Evolutionary conservation across 2,329 filamentous ascomycete species (phyloP).

Genomic region (Pyrenophora teres): DNA sequence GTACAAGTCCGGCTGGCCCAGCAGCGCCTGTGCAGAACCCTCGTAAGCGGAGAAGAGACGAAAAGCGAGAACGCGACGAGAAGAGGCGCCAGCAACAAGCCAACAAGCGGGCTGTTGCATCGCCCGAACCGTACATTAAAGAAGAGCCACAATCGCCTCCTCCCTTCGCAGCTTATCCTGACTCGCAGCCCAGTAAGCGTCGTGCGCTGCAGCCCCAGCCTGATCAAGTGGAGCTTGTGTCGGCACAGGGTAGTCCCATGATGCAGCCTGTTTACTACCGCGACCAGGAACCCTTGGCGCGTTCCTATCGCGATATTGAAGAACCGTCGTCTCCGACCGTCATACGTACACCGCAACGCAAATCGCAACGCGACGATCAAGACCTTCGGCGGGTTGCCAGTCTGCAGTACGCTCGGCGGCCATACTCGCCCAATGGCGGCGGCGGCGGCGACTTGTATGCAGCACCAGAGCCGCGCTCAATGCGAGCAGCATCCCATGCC

Average conservation of each 20-base stretch:
- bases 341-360: slow-evolving; percentile 46
- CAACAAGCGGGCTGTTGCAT: slow-evolving; percentile 39
- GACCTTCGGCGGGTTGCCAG: slow-evolving; percentile 56
- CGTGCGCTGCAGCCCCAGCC: slow-evolving; percentile 45
- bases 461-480: slow-evolving; percentile 42
- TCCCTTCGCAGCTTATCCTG: slow-evolving; percentile 53
- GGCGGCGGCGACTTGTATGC: slow-evolving; percentile 45
- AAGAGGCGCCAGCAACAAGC: slow-evolving; percentile 45
- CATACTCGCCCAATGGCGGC: slow-evolving; percentile 48
- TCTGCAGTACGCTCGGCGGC: slow-evolving; percentile 53
- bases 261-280: slow-evolving; percentile 54
- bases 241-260: slow-evolving; percentile 45
- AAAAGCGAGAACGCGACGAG: slow-evolving; percentile 42
- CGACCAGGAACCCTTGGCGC: slow-evolving; percentile 43
- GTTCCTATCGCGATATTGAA: slow-evolving; percentile 51
- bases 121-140: slow-evolving; percentile 61
- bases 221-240: slow-evolving; percentile 47
- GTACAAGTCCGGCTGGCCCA: slow-evolving; percentile 52
- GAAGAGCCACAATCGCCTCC: slow-evolving; percentile 67
- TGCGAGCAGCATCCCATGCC: slow-evolving; percentile 51
- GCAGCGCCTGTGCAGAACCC: slow-evolving; percentile 51
- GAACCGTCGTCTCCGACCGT: slow-evolving; percentile 48
- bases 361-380: slow-evolving; percentile 51
- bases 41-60: slow-evolving; percentile 58
- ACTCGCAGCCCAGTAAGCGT: slow-evolving; percentile 47